Evolutionary conservation across 78 protist genomes (phyloP).

Genomic region (Dictyostelium firmibasis): DNA sequence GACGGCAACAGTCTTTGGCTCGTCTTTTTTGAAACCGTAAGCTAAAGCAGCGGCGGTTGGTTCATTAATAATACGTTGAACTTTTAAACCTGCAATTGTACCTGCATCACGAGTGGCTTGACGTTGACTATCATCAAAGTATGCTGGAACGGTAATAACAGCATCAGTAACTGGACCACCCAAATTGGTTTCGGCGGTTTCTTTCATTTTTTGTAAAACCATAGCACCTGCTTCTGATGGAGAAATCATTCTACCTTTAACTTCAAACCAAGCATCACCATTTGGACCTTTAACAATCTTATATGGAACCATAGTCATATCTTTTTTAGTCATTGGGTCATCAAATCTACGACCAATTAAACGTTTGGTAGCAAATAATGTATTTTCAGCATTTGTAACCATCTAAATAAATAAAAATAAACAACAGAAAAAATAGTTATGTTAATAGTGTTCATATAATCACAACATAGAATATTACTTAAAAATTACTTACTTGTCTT

Average conservation of each 20-base stretch:
- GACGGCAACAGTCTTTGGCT: constrained; percentile 91
- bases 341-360: constrained; percentile 91
- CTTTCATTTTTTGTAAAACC: constrained; percentile 98
- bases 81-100: constrained; percentile 92
- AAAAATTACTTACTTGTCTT: constrained; percentile 76
- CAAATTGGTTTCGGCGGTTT: constrained; percentile 95
- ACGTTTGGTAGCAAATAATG: constrained; percentile 96
- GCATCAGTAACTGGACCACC: constrained; percentile 92
- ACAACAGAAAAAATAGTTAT: neutral
- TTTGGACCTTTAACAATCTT: constrained; percentile 85
- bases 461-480: no score
- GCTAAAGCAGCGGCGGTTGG: constrained; percentile 99
- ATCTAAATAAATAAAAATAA: constrained; percentile 39
- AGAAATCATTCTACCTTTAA: constrained; percentile 93
- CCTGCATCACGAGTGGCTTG: constrained; percentile 96
- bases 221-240: constrained; percentile 98
- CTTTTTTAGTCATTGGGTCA: constrained; percentile 85
- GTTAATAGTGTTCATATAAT: no score
- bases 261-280: constrained; percentile 98
- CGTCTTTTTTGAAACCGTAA: constrained; percentile 89
- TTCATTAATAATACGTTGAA: constrained; percentile 99
- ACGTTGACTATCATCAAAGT: constrained; percentile 93
- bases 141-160: constrained; percentile 98
- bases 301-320: constrained; percentile 82
- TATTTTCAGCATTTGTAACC: constrained; percentile 93